Evolutionary conservation across 1,284 basidiomycete species (phyloP).

Genomic region (Puccinia triticina): DNA sequence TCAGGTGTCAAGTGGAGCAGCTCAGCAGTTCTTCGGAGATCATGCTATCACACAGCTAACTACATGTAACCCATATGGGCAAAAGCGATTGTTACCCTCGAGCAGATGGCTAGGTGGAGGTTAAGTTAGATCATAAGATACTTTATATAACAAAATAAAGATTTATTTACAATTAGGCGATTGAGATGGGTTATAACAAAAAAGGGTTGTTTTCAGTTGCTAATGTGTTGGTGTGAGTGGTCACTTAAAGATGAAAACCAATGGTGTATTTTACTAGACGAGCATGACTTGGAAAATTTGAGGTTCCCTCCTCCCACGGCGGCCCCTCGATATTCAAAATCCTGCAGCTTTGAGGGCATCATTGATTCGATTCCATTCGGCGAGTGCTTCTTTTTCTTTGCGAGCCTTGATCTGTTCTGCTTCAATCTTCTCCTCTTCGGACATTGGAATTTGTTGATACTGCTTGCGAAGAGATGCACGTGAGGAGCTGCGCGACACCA

Average conservation of each 20-base stretch:
- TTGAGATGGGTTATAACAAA: not conserved
- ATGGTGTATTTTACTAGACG: not conserved
- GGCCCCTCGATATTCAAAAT: constrained; percentile 5
- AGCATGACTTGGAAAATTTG: not conserved
- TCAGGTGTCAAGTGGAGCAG: not conserved
- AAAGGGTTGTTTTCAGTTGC: not conserved
- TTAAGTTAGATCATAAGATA: constrained; percentile 24
- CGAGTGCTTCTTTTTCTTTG: constrained; percentile 32
- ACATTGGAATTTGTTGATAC: constrained; percentile 38
- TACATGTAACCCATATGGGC: not conserved
- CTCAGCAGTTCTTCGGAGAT: not conserved
- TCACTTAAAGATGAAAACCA: not conserved
- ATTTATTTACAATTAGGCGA: constrained; percentile 3
- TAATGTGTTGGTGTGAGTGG: not conserved
- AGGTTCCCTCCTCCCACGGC: not conserved
- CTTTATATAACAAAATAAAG: not conserved
- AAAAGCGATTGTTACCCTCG: not conserved
- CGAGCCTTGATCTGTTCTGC: constrained; percentile 20
- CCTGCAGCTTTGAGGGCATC: constrained; percentile 28
- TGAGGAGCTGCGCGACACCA: constrained; percentile 35
- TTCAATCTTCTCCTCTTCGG: constrained; percentile 27
- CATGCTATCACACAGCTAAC: not conserved
- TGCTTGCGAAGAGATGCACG: constrained; percentile 36
- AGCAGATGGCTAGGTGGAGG: not conserved
- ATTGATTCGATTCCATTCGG: constrained; percentile 47